Evolutionary conservation across 139 green algal genomes (phyloP), one percentile per base, ranked within the genome.

Genomic region (Coccomyxa sp.): DNA sequence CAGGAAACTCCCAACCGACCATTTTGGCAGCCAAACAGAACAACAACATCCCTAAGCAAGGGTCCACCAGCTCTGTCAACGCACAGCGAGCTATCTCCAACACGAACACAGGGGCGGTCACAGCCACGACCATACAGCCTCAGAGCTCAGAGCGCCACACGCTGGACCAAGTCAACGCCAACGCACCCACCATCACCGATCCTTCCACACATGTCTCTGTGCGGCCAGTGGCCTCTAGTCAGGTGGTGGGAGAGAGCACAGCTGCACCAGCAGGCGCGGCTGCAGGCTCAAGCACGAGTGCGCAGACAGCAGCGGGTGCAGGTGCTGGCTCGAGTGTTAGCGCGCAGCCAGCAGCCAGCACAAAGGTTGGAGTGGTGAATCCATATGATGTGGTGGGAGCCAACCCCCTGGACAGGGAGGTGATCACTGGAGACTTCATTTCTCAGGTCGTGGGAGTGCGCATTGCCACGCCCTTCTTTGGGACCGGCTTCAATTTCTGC

Each of bases 401-500:
- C 38, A 51, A 51, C 38, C 38, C 38, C 38, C 12, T 77, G 25
- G 71, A 77, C 17, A 15, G 27, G 71, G 63, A 71, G 18, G 18
- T 28, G 63, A 71, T 71, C 12, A 75, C 60, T 0, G 78, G 78
- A 25, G 30, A 28, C 58, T 27, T 74, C 51, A 82, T 82, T 57
- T 67, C 58, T 13, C 21, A 51, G 18, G 25, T 82, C 51, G 45
- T 68, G 15, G 78, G 78, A 38, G 28, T 82, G 45, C 78, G 78
- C 0, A 71, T 82, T 38, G 45, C 78, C 9, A 82, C 78, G 0
- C 78, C 78, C 78, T 82, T 68, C 16, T 82, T 82, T 25, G 78
- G 78, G 45, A 82, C 78, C 7, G 78, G 78, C 17, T 82, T 82
- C 58, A 82, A 82, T 31, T 71, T 74, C 28, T 82, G 78, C 23